Percentiles rank a stretch among this genome's conserved stretches.
Conservation (phyloP, 345 rosid genomes). For the Pistacia atlantica region DNA sequence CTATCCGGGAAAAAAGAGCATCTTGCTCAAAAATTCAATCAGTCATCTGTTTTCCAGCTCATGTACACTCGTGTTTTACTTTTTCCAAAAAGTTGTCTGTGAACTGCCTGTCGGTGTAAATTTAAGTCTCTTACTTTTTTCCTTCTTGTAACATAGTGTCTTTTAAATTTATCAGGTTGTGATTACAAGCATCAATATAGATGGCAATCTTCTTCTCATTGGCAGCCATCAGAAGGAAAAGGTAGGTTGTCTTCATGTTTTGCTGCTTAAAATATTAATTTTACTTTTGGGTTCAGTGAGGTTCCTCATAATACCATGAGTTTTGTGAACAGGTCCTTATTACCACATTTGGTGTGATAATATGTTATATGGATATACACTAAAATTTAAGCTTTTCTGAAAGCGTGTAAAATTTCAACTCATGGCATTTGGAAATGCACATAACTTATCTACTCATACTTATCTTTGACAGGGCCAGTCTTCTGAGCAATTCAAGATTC, state of each 20-base stretch:
- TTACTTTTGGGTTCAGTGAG: not conserved
- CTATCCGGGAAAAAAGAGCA: no score
- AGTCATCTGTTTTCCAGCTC: not conserved
- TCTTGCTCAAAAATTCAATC: not conserved
- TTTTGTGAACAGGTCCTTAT: not conserved
- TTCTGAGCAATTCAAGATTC: constrained; percentile 90
- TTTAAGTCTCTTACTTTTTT: constrained; percentile 6
- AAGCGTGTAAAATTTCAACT: not conserved
- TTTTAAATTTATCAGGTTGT: constrained; percentile 69
- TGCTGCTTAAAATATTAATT: not conserved
- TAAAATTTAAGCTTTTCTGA: not conserved
- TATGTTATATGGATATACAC: not conserved
- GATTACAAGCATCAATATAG: constrained; percentile 85
- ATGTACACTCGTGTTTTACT: not conserved
- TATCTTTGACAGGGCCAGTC: constrained; percentile 52
- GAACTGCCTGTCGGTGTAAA: not conserved
- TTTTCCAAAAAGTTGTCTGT: not conserved
- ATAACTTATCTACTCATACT: constrained; percentile 2
- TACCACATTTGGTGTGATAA: constrained; percentile 8
- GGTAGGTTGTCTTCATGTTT: constrained; percentile 37
- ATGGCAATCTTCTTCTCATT: constrained; percentile 76
- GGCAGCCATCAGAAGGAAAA: constrained; percentile 94
- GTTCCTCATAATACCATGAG: not conserved
- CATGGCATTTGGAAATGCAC: constrained; percentile 2
- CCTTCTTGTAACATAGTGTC: not conserved